phyloP scores from a whole-genome alignment of 2,329 filamentous ascomycete species.

The Exophiala sp. region DNA sequence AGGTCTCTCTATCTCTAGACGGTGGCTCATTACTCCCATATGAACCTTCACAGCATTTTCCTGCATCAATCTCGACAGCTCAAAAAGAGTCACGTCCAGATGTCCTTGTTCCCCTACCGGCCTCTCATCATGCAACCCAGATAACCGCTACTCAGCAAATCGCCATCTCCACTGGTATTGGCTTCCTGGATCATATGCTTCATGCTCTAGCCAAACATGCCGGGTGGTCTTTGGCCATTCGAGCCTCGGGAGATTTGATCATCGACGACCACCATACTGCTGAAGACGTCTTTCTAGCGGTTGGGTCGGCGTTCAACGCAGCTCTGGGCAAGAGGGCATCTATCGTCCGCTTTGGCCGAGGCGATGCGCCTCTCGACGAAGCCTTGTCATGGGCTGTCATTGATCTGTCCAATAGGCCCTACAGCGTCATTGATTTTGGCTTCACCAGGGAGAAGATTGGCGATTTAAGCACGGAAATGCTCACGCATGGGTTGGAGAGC shows the following conservation, averaged over 20 bases:
- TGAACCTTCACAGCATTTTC: slow-evolving; percentile 24
- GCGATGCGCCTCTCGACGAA: slow-evolving; percentile 91
- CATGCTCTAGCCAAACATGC: slow-evolving; percentile 94
- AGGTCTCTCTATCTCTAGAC: slow-evolving; percentile 86
- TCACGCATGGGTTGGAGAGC: slow-evolving; percentile 89
- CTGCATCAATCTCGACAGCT: slow-evolving; percentile 17
- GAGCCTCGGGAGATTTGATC: slow-evolving; percentile 82
- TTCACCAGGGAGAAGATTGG: slow-evolving; percentile 89
- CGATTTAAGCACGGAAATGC: slow-evolving; percentile 90
- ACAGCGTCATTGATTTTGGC: slow-evolving; percentile 73
- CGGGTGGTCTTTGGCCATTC: slow-evolving; percentile 81
- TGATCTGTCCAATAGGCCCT: slow-evolving; percentile 89
- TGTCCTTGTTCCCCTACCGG: slow-evolving; percentile 38
- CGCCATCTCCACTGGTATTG: slow-evolving; percentile 84
- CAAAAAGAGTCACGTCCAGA: slow-evolving; percentile 40
- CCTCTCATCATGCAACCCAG: slow-evolving; percentile 72
- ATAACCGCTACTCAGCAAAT: slow-evolving; percentile 79
- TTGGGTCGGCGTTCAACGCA: slow-evolving; percentile 75
- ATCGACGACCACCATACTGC: slow-evolving; percentile 99
- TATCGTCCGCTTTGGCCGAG: slow-evolving; percentile 82
- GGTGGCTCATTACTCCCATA: slow-evolving; percentile 54
- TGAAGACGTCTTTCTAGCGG: slow-evolving; percentile 88
- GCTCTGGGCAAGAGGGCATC: slow-evolving; percentile 74
- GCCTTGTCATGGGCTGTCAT: slow-evolving; percentile 89
- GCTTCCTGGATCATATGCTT: slow-evolving; percentile 97